Percentiles rank a stretch among this genome's conserved stretches.
phyloP scores from a whole-genome alignment of 2,329 filamentous ascomycete species.

The Colletotrichum incanum region DNA sequence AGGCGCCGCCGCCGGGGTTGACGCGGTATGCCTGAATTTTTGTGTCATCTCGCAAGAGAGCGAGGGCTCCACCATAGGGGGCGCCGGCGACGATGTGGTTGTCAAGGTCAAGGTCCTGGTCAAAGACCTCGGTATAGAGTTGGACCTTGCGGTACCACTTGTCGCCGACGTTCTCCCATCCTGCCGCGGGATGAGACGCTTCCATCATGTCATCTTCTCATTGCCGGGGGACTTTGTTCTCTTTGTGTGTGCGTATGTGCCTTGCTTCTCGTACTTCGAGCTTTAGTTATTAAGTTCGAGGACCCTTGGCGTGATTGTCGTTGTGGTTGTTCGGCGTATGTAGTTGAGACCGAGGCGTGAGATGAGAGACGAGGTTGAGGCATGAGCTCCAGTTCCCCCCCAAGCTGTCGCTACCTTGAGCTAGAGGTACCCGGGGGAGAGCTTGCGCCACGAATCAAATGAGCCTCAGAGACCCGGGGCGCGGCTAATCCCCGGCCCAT shows the following conservation, averaged over 20 bases:
- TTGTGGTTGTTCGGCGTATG: neutral
- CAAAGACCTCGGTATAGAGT: constrained; percentile 94
- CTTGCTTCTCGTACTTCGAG: neutral
- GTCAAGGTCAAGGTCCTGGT: constrained; percentile 93
- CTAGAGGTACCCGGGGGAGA: constrained; percentile 15
- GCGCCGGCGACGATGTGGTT: constrained; percentile 94
- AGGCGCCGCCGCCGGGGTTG: constrained; percentile 65
- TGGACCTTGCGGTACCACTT: constrained; percentile 96
- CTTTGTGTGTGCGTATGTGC: neutral
- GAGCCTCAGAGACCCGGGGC: constrained; percentile 20
- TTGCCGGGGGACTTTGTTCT: constrained; percentile 4
- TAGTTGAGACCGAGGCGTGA: constrained; percentile 10
- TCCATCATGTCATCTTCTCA: constrained; percentile 65
- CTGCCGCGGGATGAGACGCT: constrained; percentile 79
- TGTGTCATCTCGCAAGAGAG: constrained; percentile 88
- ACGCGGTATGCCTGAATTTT: constrained; percentile 87
- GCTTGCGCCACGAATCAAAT: constrained; percentile 37
- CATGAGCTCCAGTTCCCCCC: constrained; percentile 12
- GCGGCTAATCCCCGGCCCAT: constrained; percentile 37
- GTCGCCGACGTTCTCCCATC: constrained; percentile 95
- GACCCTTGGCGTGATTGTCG: too few species aligned
- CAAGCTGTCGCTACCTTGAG: constrained; percentile 19
- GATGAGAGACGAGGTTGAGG: constrained; percentile 11
- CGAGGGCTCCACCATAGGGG: constrained; percentile 91
- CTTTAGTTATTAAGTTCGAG: neutral